Base-by-base conservation (phyloP, 495 filamentous ascomycete genomes). In the Lentithecium fluviatile region DNA sequence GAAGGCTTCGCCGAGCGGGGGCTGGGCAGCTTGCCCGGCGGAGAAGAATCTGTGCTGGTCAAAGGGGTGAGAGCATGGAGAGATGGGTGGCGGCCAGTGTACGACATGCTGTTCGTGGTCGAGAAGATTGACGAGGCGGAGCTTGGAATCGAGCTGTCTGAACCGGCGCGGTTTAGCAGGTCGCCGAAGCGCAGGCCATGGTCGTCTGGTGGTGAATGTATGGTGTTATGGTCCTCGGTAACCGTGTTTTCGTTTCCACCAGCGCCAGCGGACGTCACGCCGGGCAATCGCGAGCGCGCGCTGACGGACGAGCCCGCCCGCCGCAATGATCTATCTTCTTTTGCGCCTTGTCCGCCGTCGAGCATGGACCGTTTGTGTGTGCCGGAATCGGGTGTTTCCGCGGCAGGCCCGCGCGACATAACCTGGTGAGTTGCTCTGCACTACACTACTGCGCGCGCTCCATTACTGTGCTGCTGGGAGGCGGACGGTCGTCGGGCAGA, bases 361-460 rank as follows among this genome's bases (percentile, higher is more conserved):
- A 86, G 80, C 50, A 82, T 83, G 60, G 92, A 90, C 73, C 95
- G 96, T 80, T 91, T 95, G 75, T 91, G 85, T 72, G 88, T 88
- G 83, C 90, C 94, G 67, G 46, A 50, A 60, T 63, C 19, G 26
- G 36, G 51, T 15, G 32, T 1, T 36, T 21, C 29, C 24, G 64
- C 56, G 50, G 67, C 56, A 21, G 69, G 57, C 25, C 68, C 69
- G 70, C 72, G 72, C 70, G 72, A 73, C 71, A 73, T 73, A 55
- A 24, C 66, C 51, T 64, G 53, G 45, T 29, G 49, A 26, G 57
- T 47, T 45, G 56, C 58, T 57, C 57, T 70, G 46, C 60, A 64
- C 36, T 26, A 54, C 60, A 64, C 36, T 26, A 54, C 13, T 40
- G 48, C 57, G 37, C 48, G 50, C 52, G 8, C 52, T 23, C 51